These are phyloP conservation scores for Rhizophora mangle DNA, from an alignment of 345 rosid genomes.

Conservation along the genomic window DNA sequence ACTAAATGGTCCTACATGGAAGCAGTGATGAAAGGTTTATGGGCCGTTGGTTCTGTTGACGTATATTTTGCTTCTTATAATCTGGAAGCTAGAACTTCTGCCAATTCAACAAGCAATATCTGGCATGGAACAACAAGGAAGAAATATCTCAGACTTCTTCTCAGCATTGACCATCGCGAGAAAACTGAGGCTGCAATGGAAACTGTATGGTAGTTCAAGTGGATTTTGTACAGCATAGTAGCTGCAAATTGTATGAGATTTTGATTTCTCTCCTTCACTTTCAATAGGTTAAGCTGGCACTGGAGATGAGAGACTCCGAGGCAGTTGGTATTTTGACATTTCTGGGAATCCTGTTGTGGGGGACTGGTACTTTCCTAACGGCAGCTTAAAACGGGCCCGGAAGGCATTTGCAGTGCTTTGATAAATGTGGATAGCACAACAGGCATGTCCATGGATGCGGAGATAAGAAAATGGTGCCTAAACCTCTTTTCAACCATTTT, in stretches of 20 bases:
- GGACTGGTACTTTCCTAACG: constrained; percentile 53
- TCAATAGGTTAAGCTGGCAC: constrained; percentile 76
- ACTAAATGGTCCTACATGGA: constrained; percentile 93
- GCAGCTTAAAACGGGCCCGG: background rate
- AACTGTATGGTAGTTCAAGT: constrained; percentile 53
- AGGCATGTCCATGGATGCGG: no score
- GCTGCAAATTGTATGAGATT: constrained; percentile 5
- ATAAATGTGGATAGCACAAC: no score
- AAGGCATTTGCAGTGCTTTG: no score
- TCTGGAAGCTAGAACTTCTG: constrained; percentile 1
- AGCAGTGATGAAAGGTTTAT: constrained; percentile 78
- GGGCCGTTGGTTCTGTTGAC: constrained; percentile 53
- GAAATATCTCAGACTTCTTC: constrained; percentile 80
- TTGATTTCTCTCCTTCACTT: constrained; percentile 3
- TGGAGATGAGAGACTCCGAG: constrained; percentile 72
- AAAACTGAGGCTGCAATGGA: constrained; percentile 82
- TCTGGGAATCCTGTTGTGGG: constrained; percentile 92
- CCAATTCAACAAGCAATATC: constrained; percentile 14
- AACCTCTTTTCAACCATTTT: background rate
- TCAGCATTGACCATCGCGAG: constrained; percentile 94
- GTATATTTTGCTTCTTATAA: constrained; percentile 42
- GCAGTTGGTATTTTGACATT: constrained; percentile 82
- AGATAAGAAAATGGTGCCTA: background rate
- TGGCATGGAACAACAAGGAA: constrained; percentile 42
- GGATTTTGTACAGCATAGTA: background rate